Percentiles rank a stretch among this genome's conserved stretches.
Evolutionary conservation across 345 rosid genomes (phyloP).

Genomic region (Triadica sebifera): DNA sequence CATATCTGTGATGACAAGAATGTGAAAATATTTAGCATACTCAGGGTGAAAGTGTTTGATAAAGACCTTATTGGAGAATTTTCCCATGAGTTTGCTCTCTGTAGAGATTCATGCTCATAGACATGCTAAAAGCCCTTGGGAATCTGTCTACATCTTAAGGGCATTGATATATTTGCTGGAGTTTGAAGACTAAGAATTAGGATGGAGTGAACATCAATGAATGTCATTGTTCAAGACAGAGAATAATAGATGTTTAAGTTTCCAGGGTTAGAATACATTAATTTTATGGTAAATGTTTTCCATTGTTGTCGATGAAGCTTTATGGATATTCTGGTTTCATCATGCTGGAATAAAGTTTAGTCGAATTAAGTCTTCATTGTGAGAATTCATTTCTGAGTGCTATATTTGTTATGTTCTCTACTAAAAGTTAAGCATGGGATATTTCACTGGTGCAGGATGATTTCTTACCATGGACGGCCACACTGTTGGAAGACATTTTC

Average conservation of each 20-base stretch:
- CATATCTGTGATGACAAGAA: neutral
- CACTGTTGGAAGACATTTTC: conserved; percentile 96
- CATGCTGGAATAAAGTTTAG: neutral
- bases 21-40: conserved; percentile 6
- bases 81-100: neutral
- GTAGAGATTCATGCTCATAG: conserved; percentile 13
- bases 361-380: neutral
- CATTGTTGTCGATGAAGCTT: neutral
- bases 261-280: neutral
- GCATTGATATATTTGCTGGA: neutral
- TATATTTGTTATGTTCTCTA: neutral
- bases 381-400: neutral
- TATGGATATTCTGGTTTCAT: neutral
- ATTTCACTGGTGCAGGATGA: conserved; percentile 66
- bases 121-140: neutral
- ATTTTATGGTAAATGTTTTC: neutral
- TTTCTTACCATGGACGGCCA: conserved; percentile 90
- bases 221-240: neutral
- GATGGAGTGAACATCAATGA: neutral
- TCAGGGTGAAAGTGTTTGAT: conserved; percentile 1
- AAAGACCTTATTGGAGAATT: neutral
- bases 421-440: neutral
- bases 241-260: neutral
- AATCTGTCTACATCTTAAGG: neutral
- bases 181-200: neutral